These are phyloP conservation scores for Paradendryphiella salina DNA, from an alignment of 2,329 filamentous ascomycete genomes.

Conservation along the genomic window DNA sequence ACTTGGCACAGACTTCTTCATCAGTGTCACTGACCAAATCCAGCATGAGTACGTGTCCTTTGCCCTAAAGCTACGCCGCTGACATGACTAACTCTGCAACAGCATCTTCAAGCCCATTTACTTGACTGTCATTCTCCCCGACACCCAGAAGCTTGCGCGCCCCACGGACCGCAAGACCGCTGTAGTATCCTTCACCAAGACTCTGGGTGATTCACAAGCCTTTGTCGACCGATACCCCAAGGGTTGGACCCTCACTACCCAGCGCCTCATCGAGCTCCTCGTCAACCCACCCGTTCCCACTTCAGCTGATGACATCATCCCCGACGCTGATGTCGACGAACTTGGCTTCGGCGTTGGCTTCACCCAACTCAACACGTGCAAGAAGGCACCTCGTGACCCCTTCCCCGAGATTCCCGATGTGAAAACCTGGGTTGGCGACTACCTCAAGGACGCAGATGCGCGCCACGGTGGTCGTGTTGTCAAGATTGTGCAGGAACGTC, in stretches of 20 bases:
- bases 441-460: conserved; percentile 75
- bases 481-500: conserved; percentile 70
- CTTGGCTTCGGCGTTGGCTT: conserved; percentile 93
- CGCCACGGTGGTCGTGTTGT: conserved; percentile 72
- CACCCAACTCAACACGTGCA: conserved; percentile 90
- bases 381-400: conserved; percentile 71
- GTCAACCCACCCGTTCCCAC: conserved; percentile 79
- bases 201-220: conserved; percentile 79
- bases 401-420: conserved; percentile 84
- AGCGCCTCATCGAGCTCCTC: conserved; percentile 83
- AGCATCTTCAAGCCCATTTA: conserved; percentile 85
- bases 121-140: conserved; percentile 80
- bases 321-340: conserved; percentile 91
- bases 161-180: conserved; percentile 92
- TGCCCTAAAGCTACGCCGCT: background rate
- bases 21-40: conserved; percentile 78
- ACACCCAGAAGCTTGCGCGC: conserved; percentile 83
- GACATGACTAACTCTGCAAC: conserved; percentile 20
- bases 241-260: conserved; percentile 88
- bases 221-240: conserved; percentile 72
- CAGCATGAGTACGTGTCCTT: conserved; percentile 62
- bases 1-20: conserved; percentile 91
- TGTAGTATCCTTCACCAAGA: conserved; percentile 91
- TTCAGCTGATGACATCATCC: conserved; percentile 71
- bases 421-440: conserved; percentile 79